These are phyloP conservation scores for Teratosphaeria viscida DNA, from an alignment of 2,329 filamentous ascomycete species.

Conservation along the genomic window DNA sequence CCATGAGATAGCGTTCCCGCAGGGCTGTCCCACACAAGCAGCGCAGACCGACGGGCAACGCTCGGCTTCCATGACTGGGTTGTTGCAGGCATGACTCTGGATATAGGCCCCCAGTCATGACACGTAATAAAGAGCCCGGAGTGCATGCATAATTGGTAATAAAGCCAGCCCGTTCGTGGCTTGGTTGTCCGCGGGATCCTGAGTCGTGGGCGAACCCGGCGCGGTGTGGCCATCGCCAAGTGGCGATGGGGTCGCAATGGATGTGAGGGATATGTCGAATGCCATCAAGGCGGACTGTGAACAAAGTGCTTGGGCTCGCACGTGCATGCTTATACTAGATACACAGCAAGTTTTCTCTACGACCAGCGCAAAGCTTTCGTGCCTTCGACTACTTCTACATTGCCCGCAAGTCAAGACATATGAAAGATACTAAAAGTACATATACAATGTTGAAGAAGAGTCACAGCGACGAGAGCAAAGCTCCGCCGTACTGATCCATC, in stretches of 20 bases:
- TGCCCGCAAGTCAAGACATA: constrained; percentile 1
- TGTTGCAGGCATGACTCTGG: not conserved
- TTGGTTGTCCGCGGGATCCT: not conserved
- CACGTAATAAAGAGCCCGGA: not conserved
- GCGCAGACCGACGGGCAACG: not conserved
- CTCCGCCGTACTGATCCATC: not conserved
- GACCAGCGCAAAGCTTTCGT: not conserved
- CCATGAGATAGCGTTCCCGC: not conserved
- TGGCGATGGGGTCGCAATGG: not conserved
- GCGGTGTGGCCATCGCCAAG: not conserved
- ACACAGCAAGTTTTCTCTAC: not conserved
- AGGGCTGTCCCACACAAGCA: not conserved
- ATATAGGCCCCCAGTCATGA: not conserved
- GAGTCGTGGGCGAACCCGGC: not conserved
- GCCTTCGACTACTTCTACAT: not conserved
- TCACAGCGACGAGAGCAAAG: not conserved
- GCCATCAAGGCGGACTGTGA: not conserved
- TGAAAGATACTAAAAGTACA: constrained; percentile 1
- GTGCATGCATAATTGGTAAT: not conserved
- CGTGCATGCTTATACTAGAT: not conserved
- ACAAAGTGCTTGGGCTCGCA: not conserved
- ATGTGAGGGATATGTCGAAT: not conserved
- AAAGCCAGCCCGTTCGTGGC: not conserved
- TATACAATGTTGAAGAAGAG: not conserved
- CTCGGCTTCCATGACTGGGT: not conserved